Conservation (phyloP, 1,284 basidiomycete genomes). For the Ceratobasidium sp. region DNA sequence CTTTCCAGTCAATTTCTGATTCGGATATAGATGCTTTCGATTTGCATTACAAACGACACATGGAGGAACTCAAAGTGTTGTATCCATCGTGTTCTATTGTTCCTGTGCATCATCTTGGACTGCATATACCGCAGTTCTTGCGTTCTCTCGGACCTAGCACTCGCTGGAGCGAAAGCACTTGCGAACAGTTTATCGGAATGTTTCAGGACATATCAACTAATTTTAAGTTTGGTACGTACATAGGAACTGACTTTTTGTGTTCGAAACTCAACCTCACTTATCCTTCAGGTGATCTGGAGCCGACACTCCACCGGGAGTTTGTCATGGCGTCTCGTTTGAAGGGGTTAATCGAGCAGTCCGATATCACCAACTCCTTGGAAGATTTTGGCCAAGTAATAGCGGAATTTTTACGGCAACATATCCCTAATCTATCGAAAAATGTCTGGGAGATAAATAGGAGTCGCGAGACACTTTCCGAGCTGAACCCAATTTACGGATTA, state of each 20-base stretch:
- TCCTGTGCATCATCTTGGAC: constrained; percentile 34
- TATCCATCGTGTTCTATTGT: constrained; percentile 19
- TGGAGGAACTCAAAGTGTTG: constrained; percentile 3
- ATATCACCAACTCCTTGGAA: not conserved
- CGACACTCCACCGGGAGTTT: constrained; percentile 23
- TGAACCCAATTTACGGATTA: not conserved
- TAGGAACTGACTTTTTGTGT: not conserved
- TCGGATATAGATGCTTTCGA: constrained; percentile 8
- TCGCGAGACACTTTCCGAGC: not conserved
- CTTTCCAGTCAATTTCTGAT: constrained; percentile 7
- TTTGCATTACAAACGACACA: not conserved
- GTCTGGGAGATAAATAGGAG: not conserved
- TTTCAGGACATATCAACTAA: constrained; percentile 37
- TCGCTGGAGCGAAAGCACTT: constrained; percentile 13
- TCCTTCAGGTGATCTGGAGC: constrained; percentile 18
- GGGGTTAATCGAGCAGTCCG: not conserved
- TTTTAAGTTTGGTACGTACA: constrained; percentile 28
- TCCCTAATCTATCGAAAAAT: not conserved
- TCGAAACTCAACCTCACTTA: not conserved
- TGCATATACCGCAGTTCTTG: constrained; percentile 38
- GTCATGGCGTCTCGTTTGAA: not conserved
- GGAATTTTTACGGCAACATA: not conserved
- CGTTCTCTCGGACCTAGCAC: constrained; percentile 33
- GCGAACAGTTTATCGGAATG: constrained; percentile 41
- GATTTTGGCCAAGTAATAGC: constrained; percentile 6